Evolutionary conservation across 352 stramenopile genomes (phyloP), one percentile per base, ranked within the genome.

Genomic region (Phytophthora quininea): DNA sequence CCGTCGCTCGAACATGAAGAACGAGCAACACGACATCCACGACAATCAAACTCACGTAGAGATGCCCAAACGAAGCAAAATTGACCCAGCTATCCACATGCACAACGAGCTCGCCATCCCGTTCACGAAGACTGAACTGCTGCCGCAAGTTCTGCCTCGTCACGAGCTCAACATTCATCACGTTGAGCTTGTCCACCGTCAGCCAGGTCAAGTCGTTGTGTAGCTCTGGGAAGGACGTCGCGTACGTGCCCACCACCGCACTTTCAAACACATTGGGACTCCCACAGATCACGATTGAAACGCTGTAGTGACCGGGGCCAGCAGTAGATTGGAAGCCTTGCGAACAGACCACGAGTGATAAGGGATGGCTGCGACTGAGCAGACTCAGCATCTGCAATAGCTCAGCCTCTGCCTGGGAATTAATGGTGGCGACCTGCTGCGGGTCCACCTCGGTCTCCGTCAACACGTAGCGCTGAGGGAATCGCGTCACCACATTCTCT

Each of bases 131-230:
- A 4, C 35, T 46, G 54, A 86, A 91, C 6, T 55, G 31, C 10
- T 64, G 73, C 1, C 58, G 71, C 12, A 56, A 66, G 54, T 90
- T 88, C 53, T 88, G 69, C 31, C 83, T 72, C 6, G 80, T 68
- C 12, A 82, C 49, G 29, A 87, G 79, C 45, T 90, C 71, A 11
- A 90, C 69, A 1, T 81, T 79, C 67, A 92, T 73, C 10, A 88
- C 8, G 35, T 79, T 76, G 19, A 90, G 31, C 27, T 70, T 73
- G 49, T 90, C 79, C 4, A 84, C 64, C 1, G 75, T 76, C 15
- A 92, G 57, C 51, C 71, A 86, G 9, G 73, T 50, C 12, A 87
- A 70, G 24, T 76, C 48, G 2, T 60, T n/a, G 19, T 84, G 77
- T 3, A 88, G 33, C 2, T 69, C 47, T 1, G 55, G 61, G 54